Base-by-base conservation (phyloP, 495 filamentous ascomycete genomes). In the Aspergillus mulundensis region DNA sequence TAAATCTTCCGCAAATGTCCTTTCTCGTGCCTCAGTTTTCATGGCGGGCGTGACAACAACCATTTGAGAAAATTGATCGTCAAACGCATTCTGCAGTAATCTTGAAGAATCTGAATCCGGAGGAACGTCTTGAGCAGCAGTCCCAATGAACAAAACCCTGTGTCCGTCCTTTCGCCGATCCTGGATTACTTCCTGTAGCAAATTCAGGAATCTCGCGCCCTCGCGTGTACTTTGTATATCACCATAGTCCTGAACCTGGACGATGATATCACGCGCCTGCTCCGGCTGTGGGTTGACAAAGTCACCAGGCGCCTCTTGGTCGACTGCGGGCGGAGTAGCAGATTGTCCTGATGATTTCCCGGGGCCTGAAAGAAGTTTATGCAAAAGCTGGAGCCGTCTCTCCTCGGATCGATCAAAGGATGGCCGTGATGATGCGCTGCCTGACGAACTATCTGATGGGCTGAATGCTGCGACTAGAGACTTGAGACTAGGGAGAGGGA, bases 221-320 rank as follows among this genome's bases (percentile, higher is more conserved):
- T 84, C 79, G 8, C 75, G 63, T 1, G 87, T 84, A 50, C 74
- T 72, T 59, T 78, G 81, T 12, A 97, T 75, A 41, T 94, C 88
- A 23, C 83, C 82, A 62, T 90, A 90, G 64, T 96, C 91, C 60
- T 86, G 82, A 10, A 97, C 69, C 46, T 91, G 87, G 8, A 98
- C 72, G 54, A 97, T 89, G n/a, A 77, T 65, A 38, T 72, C 77
- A 38, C 66, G 65, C 30, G 60, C 30, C 19, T 65, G 60, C n/a
- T 46, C 50, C 39, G 54, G 52, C n/a, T 61, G 60, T 20, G 28
- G 34, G 18, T 48, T 25, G 53, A 65, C 66, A 21, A 59, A 41
- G 7, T 39, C 19, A 16, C 57, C 54, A 25, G 57, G 24, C 28
- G 51, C 4, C 1, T 43, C 40, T 28, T 54, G 16, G 21, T 41